phyloP scores from a whole-genome alignment of 1,284 basidiomycete species.

The Cutaneotrichosporon dermatis region DNA sequence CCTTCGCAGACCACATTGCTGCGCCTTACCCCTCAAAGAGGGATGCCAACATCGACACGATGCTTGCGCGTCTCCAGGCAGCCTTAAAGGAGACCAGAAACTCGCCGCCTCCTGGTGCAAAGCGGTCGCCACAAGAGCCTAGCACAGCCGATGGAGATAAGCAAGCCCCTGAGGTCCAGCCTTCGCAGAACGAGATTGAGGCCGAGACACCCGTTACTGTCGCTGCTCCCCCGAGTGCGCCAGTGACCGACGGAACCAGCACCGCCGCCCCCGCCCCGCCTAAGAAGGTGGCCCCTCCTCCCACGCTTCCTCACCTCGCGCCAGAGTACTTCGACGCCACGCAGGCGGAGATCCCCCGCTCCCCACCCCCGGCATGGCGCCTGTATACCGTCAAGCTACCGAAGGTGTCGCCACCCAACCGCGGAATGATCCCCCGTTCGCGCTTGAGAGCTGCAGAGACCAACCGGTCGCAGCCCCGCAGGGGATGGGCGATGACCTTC shows the following conservation, averaged over 20 bases:
- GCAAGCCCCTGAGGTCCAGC: neutral
- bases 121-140: neutral
- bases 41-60: constrained; percentile 71
- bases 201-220: neutral
- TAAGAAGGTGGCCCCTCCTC: constrained; percentile 7
- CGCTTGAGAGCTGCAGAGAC: constrained; percentile 21
- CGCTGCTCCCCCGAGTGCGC: neutral
- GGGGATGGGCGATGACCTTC: constrained; percentile 68
- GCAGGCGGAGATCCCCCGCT: constrained; percentile 37
- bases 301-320: constrained; percentile 12
- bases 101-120: constrained; percentile 27
- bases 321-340: constrained; percentile 40
- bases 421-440: constrained; percentile 22
- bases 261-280: neutral
- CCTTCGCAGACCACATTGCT: constrained; percentile 5
- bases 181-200: neutral
- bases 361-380: constrained; percentile 55
- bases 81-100: constrained; percentile 68
- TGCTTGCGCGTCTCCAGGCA: constrained; percentile 82
- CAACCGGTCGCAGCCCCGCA: constrained; percentile 39
- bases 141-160: neutral
- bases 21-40: constrained; percentile 25
- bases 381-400: constrained; percentile 60
- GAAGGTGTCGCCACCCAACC: constrained; percentile 35
- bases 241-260: neutral